phyloP scores from a whole-genome alignment of 1,284 basidiomycete genomes.

The Microbotryomycetes sp. region DNA sequence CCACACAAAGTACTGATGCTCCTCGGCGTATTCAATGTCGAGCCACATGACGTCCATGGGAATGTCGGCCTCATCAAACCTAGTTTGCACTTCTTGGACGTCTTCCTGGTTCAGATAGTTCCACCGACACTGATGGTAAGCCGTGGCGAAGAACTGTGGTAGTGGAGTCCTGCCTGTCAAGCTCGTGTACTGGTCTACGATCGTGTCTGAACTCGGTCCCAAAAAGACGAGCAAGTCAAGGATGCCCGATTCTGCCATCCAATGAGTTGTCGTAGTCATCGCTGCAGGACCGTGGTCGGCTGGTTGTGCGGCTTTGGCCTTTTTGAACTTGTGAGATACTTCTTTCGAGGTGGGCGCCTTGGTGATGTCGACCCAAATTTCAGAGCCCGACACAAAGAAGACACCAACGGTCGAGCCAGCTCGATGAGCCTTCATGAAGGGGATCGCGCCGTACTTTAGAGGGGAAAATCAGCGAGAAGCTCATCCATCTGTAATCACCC shows the following conservation, averaged over 20 bases:
- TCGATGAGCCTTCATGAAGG: conserved; percentile 87
- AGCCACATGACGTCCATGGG: conserved; percentile 98
- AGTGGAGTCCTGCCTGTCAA: conserved; percentile 80
- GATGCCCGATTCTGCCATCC: conserved; percentile 95
- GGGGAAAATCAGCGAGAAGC: too few species aligned
- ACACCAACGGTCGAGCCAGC: conserved; percentile 71
- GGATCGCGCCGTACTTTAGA: conserved; percentile 68
- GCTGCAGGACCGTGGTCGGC: conserved; percentile 22
- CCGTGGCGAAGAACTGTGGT: conserved; percentile 84
- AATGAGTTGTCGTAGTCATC: conserved; percentile 71
- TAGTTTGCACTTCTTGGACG: conserved; percentile 72
- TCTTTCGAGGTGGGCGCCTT: conserved; percentile 52
- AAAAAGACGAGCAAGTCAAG: conserved; percentile 90
- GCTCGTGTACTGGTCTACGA: conserved; percentile 77
- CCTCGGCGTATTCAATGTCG: conserved; percentile 83
- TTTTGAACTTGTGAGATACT: conserved; percentile 23
- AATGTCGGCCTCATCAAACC: conserved; percentile 88
- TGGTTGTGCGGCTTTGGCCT: conserved; percentile 2
- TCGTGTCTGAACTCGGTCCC: conserved; percentile 68
- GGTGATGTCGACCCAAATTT: conserved; percentile 89
- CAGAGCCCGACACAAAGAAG: conserved; percentile 83
- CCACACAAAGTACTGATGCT: conserved; percentile 98
- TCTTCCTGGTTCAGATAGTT: conserved; percentile 92
- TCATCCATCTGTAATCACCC: background rate
- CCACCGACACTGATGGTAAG: conserved; percentile 97